These are phyloP conservation scores for Polyplosphaeria fusca DNA, from an alignment of 495 filamentous ascomycete genomes.

Conservation along the genomic window DNA sequence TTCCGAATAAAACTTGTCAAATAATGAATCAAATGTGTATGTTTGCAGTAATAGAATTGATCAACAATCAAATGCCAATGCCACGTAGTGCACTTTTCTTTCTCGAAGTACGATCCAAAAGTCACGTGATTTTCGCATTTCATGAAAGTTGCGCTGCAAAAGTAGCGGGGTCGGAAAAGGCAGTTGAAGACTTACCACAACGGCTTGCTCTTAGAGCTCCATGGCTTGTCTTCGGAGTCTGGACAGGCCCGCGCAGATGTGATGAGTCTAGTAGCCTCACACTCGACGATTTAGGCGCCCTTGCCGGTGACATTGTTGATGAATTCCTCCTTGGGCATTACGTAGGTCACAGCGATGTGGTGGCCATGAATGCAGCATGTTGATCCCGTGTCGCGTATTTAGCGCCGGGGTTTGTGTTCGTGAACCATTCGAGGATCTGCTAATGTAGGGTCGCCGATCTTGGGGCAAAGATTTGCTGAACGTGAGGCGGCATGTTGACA, in stretches of 20 bases:
- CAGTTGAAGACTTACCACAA: too few relatives aligned
- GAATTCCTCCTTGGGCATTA: constrained; percentile 27
- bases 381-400: constrained; percentile 7
- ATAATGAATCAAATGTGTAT: too few relatives aligned
- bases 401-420: constrained; percentile 8
- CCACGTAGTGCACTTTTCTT: too few relatives aligned
- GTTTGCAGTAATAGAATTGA: too few relatives aligned
- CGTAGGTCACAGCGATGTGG: constrained; percentile 10
- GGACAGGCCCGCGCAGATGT: constrained; percentile 7
- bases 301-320: constrained; percentile 11
- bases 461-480: constrained; percentile 20
- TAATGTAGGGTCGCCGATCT: constrained; percentile 7
- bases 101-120: too few relatives aligned
- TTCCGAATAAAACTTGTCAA: too few relatives aligned
- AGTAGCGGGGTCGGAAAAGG: too few relatives aligned
- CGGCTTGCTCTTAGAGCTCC: constrained; percentile 14
- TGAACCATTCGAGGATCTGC: constrained; percentile 21
- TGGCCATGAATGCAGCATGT: constrained; percentile 12
- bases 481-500: constrained; percentile 20
- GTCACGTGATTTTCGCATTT: too few relatives aligned
- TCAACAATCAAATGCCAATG: too few relatives aligned
- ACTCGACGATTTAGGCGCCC: constrained; percentile 1
- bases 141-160: too few relatives aligned
- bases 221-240: neutral
- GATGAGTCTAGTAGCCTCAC: constrained; percentile 6